Percentiles rank a stretch among this genome's conserved stretches.
Evolutionary conservation across 768 basidiomycete genomes (phyloP).

Genomic region (Sutorius australiensis): DNA sequence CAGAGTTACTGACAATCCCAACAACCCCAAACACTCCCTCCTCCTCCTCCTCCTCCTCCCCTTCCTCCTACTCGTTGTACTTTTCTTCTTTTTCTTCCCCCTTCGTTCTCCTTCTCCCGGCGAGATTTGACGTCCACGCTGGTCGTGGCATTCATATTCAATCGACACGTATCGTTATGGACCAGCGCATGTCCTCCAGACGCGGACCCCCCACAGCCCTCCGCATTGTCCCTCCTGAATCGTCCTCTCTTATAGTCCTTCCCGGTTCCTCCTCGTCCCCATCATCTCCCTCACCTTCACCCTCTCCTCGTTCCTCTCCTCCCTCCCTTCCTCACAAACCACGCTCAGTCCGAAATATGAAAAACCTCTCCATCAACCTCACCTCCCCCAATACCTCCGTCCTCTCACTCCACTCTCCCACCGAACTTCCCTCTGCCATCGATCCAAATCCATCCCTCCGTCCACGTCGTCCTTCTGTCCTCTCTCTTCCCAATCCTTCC

Average conservation of each 20-base stretch:
- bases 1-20: not conserved
- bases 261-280: not conserved
- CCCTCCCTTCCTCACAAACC: slow-evolving; percentile 37
- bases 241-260: slow-evolving; percentile 43
- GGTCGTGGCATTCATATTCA: slow-evolving; percentile 32
- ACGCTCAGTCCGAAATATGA: slow-evolving; percentile 61
- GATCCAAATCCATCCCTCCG: slow-evolving; percentile 34
- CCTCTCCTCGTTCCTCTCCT: not conserved
- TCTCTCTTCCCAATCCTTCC: slow-evolving; percentile 60
- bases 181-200: slow-evolving; percentile 27
- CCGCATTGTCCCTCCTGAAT: slow-evolving; percentile 47
- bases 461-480: slow-evolving; percentile 62
- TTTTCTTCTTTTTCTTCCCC: not conserved
- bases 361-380: slow-evolving; percentile 68
- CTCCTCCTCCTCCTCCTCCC: not conserved
- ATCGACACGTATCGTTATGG: slow-evolving; percentile 17
- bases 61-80: not conserved
- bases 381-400: slow-evolving; percentile 59
- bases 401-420: slow-evolving; percentile 40
- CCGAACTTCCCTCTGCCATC: slow-evolving; percentile 33
- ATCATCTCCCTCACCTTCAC: not conserved
- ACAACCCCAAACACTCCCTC: slow-evolving; percentile 7
- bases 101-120: slow-evolving; percentile 13
- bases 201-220: slow-evolving; percentile 41
- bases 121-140: slow-evolving; percentile 30